phyloP scores from a whole-genome alignment of 176 grass and related monocot genomes.

The Ensete ventricosum region DNA sequence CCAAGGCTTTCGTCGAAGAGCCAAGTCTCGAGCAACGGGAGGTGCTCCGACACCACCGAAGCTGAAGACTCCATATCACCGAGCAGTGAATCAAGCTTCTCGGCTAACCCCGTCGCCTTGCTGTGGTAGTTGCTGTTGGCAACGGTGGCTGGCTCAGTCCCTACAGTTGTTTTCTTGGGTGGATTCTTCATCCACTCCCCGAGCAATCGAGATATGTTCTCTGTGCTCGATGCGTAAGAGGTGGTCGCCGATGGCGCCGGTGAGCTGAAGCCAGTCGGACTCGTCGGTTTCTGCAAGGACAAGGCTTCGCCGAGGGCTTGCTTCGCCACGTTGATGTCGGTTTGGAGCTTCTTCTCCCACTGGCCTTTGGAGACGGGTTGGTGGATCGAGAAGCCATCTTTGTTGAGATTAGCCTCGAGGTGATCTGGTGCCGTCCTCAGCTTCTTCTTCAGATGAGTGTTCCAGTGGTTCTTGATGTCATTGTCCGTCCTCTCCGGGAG shows the following conservation, averaged over 20 bases:
- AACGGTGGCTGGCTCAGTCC: too few species aligned
- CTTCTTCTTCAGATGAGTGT: conserved; percentile 14
- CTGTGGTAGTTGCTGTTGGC: too few species aligned
- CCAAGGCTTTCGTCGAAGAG: background rate
- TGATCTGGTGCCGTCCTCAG: background rate
- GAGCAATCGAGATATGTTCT: background rate
- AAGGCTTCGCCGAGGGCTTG: background rate
- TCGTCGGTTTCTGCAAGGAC: background rate
- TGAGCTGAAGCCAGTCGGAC: background rate
- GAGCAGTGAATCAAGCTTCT: too few species aligned
- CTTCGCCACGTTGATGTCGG: background rate
- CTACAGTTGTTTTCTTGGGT: background rate
- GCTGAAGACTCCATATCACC: background rate
- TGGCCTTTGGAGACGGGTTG: background rate
- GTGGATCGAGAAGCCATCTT: background rate
- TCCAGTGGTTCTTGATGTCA: conserved; percentile 17
- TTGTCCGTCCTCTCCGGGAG: conserved; percentile 9
- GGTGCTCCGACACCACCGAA: background rate
- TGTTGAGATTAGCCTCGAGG: background rate
- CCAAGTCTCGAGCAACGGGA: background rate
- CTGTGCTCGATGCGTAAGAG: background rate
- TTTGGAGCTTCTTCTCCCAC: conserved; percentile 2
- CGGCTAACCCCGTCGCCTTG: too few species aligned
- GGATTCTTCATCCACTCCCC: background rate
- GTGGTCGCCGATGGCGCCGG: background rate